Percentiles rank a stretch among this genome's conserved stretches.
These are phyloP conservation scores for Rhizophagus sp. DNA, from an alignment of 192 early-diverging fungal genomes.

Conservation along the genomic window DNA sequence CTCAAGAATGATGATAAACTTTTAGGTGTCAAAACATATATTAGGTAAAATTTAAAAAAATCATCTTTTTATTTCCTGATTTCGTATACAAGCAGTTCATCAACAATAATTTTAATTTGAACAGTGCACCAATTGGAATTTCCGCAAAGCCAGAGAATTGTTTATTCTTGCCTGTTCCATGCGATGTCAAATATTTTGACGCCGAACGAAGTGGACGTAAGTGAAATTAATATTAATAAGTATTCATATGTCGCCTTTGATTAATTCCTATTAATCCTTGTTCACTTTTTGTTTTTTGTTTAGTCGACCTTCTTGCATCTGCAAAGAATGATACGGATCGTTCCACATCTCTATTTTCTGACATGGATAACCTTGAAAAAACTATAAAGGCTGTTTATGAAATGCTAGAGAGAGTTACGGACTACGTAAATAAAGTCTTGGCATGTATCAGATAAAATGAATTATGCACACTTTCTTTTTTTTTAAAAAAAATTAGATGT, in stretches of 20 bases:
- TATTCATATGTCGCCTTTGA: background rate
- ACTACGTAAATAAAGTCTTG: slow-evolving; percentile 78
- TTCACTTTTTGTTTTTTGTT: background rate
- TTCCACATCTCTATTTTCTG: slow-evolving; percentile 65
- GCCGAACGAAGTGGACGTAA: slow-evolving; percentile 83
- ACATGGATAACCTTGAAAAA: slow-evolving; percentile 90
- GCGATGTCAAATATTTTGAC: slow-evolving; percentile 87
- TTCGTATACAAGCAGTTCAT: background rate
- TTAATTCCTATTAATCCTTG: background rate
- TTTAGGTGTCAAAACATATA: slow-evolving; percentile 74
- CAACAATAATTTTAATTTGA: slow-evolving; percentile 23
- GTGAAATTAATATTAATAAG: slow-evolving; percentile 23
- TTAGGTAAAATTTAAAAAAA: slow-evolving; percentile 43
- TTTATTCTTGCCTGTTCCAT: slow-evolving; percentile 87
- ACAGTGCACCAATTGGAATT: slow-evolving; percentile 76
- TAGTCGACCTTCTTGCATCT: slow-evolving; percentile 71
- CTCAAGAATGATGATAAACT: slow-evolving; percentile 58
- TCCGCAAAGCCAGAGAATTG: slow-evolving; percentile 75
- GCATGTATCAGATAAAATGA: slow-evolving; percentile 38
- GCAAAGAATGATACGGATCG: slow-evolving; percentile 57
- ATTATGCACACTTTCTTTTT: background rate
- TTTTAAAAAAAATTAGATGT: background rate
- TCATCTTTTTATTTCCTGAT: slow-evolving; percentile 11
- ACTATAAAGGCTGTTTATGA: slow-evolving; percentile 73
- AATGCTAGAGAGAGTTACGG: slow-evolving; percentile 82